Conservation (phyloP, 2,329 filamentous ascomycete species). For the Paracoccidioides brasiliensis region DNA sequence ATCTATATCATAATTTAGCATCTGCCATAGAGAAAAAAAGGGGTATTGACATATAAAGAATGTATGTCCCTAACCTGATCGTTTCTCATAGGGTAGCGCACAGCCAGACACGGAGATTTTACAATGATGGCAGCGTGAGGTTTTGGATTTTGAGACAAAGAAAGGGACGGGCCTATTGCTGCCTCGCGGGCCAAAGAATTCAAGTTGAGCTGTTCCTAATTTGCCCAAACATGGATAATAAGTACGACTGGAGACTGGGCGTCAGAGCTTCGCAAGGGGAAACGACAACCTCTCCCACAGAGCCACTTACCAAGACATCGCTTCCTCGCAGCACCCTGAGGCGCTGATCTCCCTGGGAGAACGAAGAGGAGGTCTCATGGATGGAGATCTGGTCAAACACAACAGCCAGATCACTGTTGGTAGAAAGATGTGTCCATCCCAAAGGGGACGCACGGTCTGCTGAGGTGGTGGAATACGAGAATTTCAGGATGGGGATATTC, state of each 20-base stretch:
- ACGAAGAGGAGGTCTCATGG: constrained; percentile 2
- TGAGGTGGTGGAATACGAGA: constrained; percentile 31
- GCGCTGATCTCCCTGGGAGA: constrained; percentile 13
- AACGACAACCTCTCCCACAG: neutral
- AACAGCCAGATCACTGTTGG: constrained; percentile 23
- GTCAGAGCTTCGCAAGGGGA: too few species aligned
- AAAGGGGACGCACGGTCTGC: constrained; percentile 26
- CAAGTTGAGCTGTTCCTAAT: constrained; percentile 32
- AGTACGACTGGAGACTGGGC: too few species aligned
- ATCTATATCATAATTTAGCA: constrained; percentile 20
- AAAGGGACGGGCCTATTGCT: constrained; percentile 7
- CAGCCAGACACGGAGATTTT: constrained; percentile 33
- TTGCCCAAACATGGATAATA: neutral
- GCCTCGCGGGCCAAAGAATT: constrained; percentile 20
- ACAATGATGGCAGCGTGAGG: constrained; percentile 30
- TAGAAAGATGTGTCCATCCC: constrained; percentile 33
- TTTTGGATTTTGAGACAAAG: constrained; percentile 15
- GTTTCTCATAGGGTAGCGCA: constrained; percentile 28
- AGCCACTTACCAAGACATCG: constrained; percentile 22
- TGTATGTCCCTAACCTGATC: constrained; percentile 16
- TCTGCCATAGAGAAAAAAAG: neutral
- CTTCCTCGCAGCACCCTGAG: constrained; percentile 25
- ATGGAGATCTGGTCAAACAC: constrained; percentile 22
- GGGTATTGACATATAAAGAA: neutral
- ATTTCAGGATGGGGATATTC: constrained; percentile 23